Evolutionary conservation across 352 stramenopile genomes (phyloP).

Genomic region (Peronospora belbahrii): DNA sequence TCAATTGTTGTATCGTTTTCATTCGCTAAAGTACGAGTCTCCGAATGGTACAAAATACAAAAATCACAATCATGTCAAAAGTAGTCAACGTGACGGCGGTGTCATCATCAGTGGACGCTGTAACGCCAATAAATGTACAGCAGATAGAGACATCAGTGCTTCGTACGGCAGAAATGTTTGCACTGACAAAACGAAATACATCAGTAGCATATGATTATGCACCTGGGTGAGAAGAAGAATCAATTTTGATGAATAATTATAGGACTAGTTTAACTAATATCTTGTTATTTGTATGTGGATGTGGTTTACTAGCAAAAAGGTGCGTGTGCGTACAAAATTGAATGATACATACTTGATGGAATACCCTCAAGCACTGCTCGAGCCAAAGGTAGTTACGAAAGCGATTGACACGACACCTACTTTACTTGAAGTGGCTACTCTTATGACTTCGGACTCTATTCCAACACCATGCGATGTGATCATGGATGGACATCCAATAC

Average conservation of each 20-base stretch:
- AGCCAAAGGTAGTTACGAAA: slow-evolving; percentile 17
- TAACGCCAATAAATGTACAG: slow-evolving; percentile 9
- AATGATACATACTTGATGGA: slow-evolving; percentile 45
- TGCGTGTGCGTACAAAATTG: slow-evolving; percentile 60
- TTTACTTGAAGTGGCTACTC: slow-evolving; percentile 1
- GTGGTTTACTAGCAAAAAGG: slow-evolving; percentile 46
- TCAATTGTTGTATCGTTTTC: too few relatives aligned
- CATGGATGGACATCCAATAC: slow-evolving; percentile 14
- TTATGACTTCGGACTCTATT: neutral
- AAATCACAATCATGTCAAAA: too few relatives aligned
- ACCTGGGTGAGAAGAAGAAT: slow-evolving; percentile 48
- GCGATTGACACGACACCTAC: slow-evolving; percentile 3
- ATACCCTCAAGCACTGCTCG: slow-evolving; percentile 46
- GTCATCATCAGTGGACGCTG: neutral
- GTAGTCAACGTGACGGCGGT: neutral
- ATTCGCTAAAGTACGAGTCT: too few relatives aligned
- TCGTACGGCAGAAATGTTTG: slow-evolving; percentile 60
- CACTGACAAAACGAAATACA: slow-evolving; percentile 51
- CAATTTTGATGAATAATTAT: too few relatives aligned
- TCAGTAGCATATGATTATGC: slow-evolving; percentile 41
- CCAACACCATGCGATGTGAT: slow-evolving; percentile 4
- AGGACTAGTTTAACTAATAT: too few relatives aligned
- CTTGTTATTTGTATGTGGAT: neutral
- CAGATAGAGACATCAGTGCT: slow-evolving; percentile 60
- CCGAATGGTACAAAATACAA: too few relatives aligned